Percentiles rank a stretch among this genome's conserved stretches.
These are phyloP conservation scores for Mycena haematopus DNA, from an alignment of 768 basidiomycete species.

Conservation along the genomic window DNA sequence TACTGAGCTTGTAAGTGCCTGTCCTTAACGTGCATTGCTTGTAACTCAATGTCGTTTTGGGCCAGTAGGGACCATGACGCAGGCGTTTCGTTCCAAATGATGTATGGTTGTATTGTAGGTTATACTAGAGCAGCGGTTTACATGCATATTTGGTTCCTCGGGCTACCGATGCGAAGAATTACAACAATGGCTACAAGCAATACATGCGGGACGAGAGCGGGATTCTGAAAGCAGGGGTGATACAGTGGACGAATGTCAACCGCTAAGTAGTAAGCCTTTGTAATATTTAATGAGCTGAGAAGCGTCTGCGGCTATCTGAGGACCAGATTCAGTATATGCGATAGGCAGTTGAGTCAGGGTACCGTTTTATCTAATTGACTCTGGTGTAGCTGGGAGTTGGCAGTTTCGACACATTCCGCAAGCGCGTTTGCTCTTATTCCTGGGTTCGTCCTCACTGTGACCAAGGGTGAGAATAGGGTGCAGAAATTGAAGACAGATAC, in stretches of 20 bases:
- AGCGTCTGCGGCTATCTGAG: constrained; percentile 33
- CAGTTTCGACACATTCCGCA: constrained; percentile 39
- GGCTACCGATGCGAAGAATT: constrained; percentile 1
- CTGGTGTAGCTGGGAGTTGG: constrained; percentile 42
- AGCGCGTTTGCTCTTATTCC: constrained; percentile 37
- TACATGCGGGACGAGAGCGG: background rate
- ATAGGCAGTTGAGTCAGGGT: background rate
- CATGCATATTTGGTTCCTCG: constrained; percentile 12
- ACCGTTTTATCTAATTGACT: constrained; percentile 46
- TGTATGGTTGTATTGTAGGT: constrained; percentile 22
- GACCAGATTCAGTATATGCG: background rate
- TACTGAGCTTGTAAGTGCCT: constrained; percentile 55
- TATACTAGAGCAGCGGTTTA: constrained; percentile 24
- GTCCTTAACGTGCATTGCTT: background rate
- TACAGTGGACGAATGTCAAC: constrained; percentile 6
- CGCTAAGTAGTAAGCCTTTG: constrained; percentile 31
- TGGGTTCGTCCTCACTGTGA: constrained; percentile 37
- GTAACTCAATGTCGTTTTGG: constrained; percentile 4
- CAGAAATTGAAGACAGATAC: constrained; percentile 24
- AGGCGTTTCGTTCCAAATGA: background rate
- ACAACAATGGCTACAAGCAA: constrained; percentile 15
- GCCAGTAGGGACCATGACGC: constrained; percentile 22
- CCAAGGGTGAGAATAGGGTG: background rate
- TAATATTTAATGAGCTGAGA: constrained; percentile 34
- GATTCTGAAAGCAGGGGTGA: background rate